These are phyloP conservation scores for maize (Zea mays) DNA, from an alignment of 176 grass and related monocot species.

Conservation along the genomic window Zm-B73-REFERENCE-NAM-5.0 NC_050102.1:159728001-159728500, in stretches of 20 bases:
- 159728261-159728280: conserved; percentile 16
- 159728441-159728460: conserved; percentile 92
- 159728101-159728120: conserved; percentile 1
- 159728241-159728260: conserved; percentile 78
- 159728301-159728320: conserved; percentile 37
- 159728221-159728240: conserved; percentile 86
- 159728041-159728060: not conserved
- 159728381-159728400: conserved; percentile 83
- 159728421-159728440: conserved; percentile 93
- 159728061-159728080: not conserved
- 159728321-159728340: conserved; percentile 86
- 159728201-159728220: conserved; percentile 88
- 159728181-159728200: conserved; percentile 90
- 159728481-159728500: conserved; percentile 94
- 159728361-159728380: conserved; percentile 96
- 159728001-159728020: conserved; percentile 9
- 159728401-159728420: conserved; percentile 89
- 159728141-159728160: conserved; percentile 78
- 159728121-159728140: conserved; percentile 29
- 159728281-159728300: conserved; percentile 29
- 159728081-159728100: conserved; percentile 4
- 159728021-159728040: conserved; percentile 12
- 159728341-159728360: conserved; percentile 83
- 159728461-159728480: conserved; percentile 87
- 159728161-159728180: conserved; percentile 76